Conservation (phyloP, 768 basidiomycete species). For the Agaricus sinodeliciosus region DNA sequence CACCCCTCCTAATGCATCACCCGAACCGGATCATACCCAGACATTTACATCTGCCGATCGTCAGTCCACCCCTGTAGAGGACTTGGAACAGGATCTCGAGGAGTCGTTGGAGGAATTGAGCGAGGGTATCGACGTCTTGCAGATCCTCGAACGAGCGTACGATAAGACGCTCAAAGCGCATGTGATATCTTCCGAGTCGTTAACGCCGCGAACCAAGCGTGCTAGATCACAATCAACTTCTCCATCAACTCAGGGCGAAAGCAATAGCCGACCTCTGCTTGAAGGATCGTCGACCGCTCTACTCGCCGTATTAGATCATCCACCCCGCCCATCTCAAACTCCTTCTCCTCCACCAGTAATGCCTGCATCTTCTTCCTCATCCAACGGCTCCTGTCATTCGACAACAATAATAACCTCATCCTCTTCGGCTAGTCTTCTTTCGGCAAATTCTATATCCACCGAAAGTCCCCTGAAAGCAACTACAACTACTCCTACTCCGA, state of each 20-base stretch:
- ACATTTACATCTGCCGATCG: conserved; percentile 1
- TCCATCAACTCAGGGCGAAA: conserved; percentile 15
- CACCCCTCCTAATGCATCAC: not conserved
- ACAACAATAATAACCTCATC: not conserved
- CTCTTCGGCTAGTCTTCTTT: not conserved
- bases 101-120: conserved; percentile 52
- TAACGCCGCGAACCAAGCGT: conserved; percentile 2
- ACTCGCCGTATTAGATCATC: conserved; percentile 54
- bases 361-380: not conserved
- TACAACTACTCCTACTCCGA: conserved; percentile 6
- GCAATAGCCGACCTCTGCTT: conserved; percentile 31
- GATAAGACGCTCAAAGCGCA: conserved; percentile 60
- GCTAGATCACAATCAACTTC: conserved; percentile 9
- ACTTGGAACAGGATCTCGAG: conserved; percentile 22
- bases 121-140: conserved; percentile 64
- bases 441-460: not conserved
- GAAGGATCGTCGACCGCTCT: conserved; percentile 66
- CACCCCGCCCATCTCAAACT: conserved; percentile 14
- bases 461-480: conserved; percentile 2
- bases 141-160: conserved; percentile 65
- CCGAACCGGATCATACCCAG: conserved; percentile 8
- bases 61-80: conserved; percentile 7
- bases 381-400: not conserved
- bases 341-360: not conserved
- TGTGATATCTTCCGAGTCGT: conserved; percentile 26